Percentiles rank a stretch among this genome's conserved stretches.
Evolutionary conservation across 2,329 filamentous ascomycete genomes (phyloP).

Genomic region (Piedraia hortae): DNA sequence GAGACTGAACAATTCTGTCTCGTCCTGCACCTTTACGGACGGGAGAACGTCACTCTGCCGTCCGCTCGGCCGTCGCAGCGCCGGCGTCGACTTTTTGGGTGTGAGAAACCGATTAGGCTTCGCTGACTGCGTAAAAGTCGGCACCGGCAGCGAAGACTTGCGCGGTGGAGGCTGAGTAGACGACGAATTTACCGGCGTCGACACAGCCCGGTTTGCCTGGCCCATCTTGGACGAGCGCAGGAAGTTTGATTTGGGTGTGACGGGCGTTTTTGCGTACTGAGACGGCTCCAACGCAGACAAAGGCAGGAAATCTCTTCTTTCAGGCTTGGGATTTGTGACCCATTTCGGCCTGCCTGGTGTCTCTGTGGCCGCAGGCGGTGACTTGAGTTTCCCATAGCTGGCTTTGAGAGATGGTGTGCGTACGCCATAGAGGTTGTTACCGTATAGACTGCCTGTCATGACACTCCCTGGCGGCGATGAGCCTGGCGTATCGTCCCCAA

Average conservation of each 20-base stretch:
- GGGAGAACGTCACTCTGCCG: constrained; percentile 6
- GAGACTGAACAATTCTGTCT: constrained; percentile 9
- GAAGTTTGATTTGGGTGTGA: constrained; percentile 9
- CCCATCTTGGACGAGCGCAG: constrained; percentile 3
- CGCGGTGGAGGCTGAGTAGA: constrained; percentile 1
- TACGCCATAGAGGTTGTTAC: constrained; percentile 19
- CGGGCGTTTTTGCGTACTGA: constrained; percentile 10
- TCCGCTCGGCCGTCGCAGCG: constrained; percentile 4
- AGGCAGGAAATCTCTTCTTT: constrained; percentile 9
- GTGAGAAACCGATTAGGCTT: constrained; percentile 2
- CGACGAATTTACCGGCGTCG: constrained; percentile 1
- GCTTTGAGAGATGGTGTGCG: constrained; percentile 14
- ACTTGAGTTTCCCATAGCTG: constrained; percentile 1
- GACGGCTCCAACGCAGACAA: constrained; percentile 12
- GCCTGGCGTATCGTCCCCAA: constrained; percentile 25
- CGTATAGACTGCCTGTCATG: constrained; percentile 24
- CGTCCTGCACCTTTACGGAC: constrained; percentile 5
- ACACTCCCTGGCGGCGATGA: constrained; percentile 41
- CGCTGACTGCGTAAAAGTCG: constrained; percentile 1
- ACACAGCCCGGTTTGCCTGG: constrained; percentile 1
- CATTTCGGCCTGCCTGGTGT: constrained; percentile 8
- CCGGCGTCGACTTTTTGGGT: constrained; percentile 4
- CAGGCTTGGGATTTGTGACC: constrained; percentile 4
- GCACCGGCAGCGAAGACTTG: constrained; percentile 2
- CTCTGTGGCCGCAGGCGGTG: constrained; percentile 6